These are phyloP conservation scores for Fusarium fracticaudum DNA, from an alignment of 2,329 filamentous ascomycete genomes.

Conservation along the genomic window DNA sequence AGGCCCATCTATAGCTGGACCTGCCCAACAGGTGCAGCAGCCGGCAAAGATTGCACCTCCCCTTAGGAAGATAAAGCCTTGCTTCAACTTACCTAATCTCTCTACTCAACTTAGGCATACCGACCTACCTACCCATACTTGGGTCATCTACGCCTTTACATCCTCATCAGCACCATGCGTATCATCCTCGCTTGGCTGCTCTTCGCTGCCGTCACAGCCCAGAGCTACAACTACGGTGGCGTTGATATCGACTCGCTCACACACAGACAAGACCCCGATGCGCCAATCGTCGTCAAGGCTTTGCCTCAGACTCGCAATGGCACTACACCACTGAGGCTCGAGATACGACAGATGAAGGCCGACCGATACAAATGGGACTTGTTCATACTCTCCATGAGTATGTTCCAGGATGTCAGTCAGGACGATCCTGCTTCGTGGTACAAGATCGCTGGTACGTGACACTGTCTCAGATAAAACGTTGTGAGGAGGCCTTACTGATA, in stretches of 20 bases:
- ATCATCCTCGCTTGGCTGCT: slow-evolving; percentile 7
- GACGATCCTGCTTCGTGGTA: slow-evolving; percentile 76
- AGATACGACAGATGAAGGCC: slow-evolving; percentile 73
- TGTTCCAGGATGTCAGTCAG: slow-evolving; percentile 75
- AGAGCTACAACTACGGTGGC: slow-evolving; percentile 64
- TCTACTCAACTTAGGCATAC: neutral
- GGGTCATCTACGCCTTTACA: neutral
- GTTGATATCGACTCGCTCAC: slow-evolving; percentile 52
- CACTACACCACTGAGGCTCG: slow-evolving; percentile 62
- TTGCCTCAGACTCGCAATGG: slow-evolving; percentile 53
- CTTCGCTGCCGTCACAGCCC: slow-evolving; percentile 29
- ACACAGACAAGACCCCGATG: slow-evolving; percentile 51
- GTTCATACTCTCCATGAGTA: slow-evolving; percentile 78
- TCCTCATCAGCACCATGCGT: slow-evolving; percentile 22
- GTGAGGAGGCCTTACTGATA: slow-evolving; percentile 9
- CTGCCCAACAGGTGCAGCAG: slow-evolving; percentile 2
- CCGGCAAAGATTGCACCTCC: neutral
- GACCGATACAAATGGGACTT: slow-evolving; percentile 77
- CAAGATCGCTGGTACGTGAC: slow-evolving; percentile 73
- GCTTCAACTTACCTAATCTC: neutral
- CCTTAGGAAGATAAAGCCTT: neutral
- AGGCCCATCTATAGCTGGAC: neutral
- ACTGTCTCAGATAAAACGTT: neutral
- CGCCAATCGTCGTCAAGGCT: slow-evolving; percentile 55
- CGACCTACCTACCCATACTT: too few relatives aligned